A percentile compares a stretch with the other conserved stretches of the same genome.
Conservation (phyloP, 257 asterid genomes). For the Paulownia fortunei region DNA sequence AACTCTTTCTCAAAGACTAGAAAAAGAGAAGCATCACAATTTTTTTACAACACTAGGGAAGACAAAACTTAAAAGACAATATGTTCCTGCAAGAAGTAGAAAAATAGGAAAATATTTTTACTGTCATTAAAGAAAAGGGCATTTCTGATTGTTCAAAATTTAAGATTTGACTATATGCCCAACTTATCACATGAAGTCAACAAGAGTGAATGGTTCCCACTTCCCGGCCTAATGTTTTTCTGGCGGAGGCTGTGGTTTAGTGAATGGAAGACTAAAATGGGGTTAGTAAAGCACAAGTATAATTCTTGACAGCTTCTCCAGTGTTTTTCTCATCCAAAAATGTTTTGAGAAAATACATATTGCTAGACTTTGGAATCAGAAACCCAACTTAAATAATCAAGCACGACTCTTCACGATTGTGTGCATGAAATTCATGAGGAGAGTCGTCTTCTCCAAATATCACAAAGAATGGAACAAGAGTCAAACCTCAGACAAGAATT, state of each 20-base stretch:
- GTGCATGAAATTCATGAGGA: neutral
- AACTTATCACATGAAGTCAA: neutral
- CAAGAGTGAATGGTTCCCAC: neutral
- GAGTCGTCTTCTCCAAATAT: constrained; percentile 18
- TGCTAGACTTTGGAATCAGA: constrained; percentile 8
- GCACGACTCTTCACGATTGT: neutral
- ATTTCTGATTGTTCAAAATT: neutral
- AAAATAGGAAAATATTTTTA: neutral
- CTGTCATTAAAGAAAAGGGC: neutral
- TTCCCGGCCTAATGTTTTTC: neutral
- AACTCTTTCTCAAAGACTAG: neutral
- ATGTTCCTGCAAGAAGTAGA: neutral
- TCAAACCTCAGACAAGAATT: constrained; percentile 92
- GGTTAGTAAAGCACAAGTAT: neutral
- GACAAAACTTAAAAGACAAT: neutral
- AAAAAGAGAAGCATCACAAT: neutral
- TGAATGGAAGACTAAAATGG: neutral
- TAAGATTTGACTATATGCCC: neutral
- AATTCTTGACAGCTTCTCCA: constrained; percentile 12
- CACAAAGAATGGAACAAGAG: constrained; percentile 13
- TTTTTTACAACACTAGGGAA: neutral
- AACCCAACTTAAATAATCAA: constrained; percentile 7
- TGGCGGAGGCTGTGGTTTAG: constrained; percentile 5
- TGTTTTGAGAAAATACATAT: neutral
- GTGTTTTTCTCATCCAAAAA: neutral